Base-by-base conservation (phyloP, 306 rosid species). In the Trichosanthes cucumerina region DNA sequence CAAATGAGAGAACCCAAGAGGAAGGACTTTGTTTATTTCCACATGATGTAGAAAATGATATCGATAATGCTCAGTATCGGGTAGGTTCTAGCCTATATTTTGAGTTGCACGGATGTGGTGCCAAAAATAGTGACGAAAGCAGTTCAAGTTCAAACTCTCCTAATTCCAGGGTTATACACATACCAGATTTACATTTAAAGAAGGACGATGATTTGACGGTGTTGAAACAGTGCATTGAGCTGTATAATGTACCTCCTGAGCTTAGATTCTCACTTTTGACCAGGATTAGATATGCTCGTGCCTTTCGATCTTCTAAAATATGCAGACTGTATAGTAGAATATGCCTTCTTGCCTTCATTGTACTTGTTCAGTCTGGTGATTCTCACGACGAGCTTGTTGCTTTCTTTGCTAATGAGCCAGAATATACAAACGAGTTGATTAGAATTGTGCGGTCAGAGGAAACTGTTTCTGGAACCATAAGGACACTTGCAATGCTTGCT, bases 401-500 rank as follows among this genome's bases (percentile, higher is more conserved):
- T 47, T 94, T 94, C 83, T 94, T 92, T 77, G 97, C 98, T 75
- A 94, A 92, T 75, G 97, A 94, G 82, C 97, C 98, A 41, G 98
- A 92, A 84, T 94, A 89, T 79, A 94, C 97, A 21, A 94, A 94
- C 85, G 98, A 94, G 77, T 80, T 94, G 75, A 88, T 94, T 82
- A 94, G 89, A 89, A 85, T 90, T 86, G 98, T 94, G 78, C 93
- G 98, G 58, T 89, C 95, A 11, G 98, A 94, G 77, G 93, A 90
- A 84, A 85, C 84, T 53, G 91, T 94, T 81, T 90, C 92, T 57
- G 98, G 96, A 79, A 83, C 92, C 58, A 90, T 92, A 76, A 89
- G 97, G 84, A 94, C 98, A 31, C 95, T 92, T 83, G 95, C 92
- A 69, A 92, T 94, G 98, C 95, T 90, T 88, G 98, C 97, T 73